A percentile compares a stretch with the other conserved stretches of the same genome.
Evolutionary conservation across 2,329 filamentous ascomycete species (phyloP).

Genomic region (Ophiosphaerella korrae): DNA sequence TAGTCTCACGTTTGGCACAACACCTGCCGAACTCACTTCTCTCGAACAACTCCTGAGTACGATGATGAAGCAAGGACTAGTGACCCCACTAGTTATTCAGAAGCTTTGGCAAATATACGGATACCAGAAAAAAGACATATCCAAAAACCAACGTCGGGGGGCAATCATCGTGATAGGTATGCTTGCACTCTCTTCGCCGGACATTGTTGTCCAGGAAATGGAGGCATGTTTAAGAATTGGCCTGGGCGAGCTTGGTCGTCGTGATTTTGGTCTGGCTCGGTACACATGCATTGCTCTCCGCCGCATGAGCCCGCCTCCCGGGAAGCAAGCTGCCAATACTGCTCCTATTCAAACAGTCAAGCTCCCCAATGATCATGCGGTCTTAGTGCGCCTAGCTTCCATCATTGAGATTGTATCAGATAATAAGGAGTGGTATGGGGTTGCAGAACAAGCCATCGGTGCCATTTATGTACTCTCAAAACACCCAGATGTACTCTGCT

Average conservation of each 20-base stretch:
- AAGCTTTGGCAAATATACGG: slow-evolving; percentile 99
- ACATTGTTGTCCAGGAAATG: slow-evolving; percentile 93
- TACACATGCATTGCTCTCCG: slow-evolving; percentile 93
- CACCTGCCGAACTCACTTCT: slow-evolving; percentile 91
- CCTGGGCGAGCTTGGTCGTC: slow-evolving; percentile 77
- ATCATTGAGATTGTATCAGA: slow-evolving; percentile 86
- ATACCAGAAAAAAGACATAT: slow-evolving; percentile 86
- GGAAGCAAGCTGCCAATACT: slow-evolving; percentile 70
- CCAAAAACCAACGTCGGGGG: slow-evolving; percentile 84
- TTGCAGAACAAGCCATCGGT: slow-evolving; percentile 93
- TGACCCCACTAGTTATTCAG: slow-evolving; percentile 82
- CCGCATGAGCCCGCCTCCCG: slow-evolving; percentile 76
- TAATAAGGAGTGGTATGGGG: slow-evolving; percentile 90
- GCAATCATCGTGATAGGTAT: slow-evolving; percentile 97
- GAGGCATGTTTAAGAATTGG: slow-evolving; percentile 92
- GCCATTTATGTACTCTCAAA: slow-evolving; percentile 94
- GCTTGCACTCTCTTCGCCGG: slow-evolving; percentile 89
- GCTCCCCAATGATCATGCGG: slow-evolving; percentile 88
- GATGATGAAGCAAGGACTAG: slow-evolving; percentile 93
- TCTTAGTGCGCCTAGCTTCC: slow-evolving; percentile 77
- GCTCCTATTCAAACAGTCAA: slow-evolving; percentile 65
- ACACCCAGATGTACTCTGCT: slow-evolving; percentile 91
- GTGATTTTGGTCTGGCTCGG: slow-evolving; percentile 86
- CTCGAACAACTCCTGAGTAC: slow-evolving; percentile 92
- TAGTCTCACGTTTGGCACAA: slow-evolving; percentile 93